phyloP scores from a whole-genome alignment of 331 rosid species.

The Arachis monticola region DNA sequence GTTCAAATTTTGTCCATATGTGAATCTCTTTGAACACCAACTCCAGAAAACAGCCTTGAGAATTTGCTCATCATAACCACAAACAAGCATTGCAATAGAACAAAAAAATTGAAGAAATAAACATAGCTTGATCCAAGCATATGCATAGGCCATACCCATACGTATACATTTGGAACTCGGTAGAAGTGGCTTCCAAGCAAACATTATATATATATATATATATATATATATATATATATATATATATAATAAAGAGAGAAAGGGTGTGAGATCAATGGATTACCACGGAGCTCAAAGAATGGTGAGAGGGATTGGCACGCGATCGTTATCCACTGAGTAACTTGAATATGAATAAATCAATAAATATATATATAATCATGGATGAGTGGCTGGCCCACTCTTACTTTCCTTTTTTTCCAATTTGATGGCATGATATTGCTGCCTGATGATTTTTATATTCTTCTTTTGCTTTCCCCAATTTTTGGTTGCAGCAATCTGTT shows the following conservation, averaged over 20 bases:
- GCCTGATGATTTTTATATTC: too few species aligned
- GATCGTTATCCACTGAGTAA: constrained; percentile 8
- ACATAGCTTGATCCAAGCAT: too few species aligned
- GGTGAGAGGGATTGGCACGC: neutral
- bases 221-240: too few species aligned
- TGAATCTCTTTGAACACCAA: too few species aligned
- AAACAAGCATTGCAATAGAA: too few species aligned
- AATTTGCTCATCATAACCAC: too few species aligned
- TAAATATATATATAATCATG: neutral
- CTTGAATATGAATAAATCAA: neutral
- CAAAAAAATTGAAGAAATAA: neutral
- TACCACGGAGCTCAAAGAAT: neutral
- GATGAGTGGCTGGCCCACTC: constrained; percentile 9
- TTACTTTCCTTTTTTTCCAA: neutral
- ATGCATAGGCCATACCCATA: constrained; percentile 16
- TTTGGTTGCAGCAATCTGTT: neutral
- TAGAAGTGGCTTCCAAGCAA: neutral
- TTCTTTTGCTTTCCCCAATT: too few species aligned
- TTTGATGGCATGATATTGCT: too few species aligned
- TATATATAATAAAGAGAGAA: neutral
- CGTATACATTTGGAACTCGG: neutral
- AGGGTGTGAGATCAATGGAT: neutral
- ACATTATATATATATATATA: too few species aligned
- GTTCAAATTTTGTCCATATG: too few species aligned
- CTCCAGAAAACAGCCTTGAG: too few species aligned